Percentiles rank a stretch among this genome's conserved stretches.
Evolutionary conservation across 2,329 filamentous ascomycete species (phyloP).

Genomic region (Hymenoscyphus repandus): DNA sequence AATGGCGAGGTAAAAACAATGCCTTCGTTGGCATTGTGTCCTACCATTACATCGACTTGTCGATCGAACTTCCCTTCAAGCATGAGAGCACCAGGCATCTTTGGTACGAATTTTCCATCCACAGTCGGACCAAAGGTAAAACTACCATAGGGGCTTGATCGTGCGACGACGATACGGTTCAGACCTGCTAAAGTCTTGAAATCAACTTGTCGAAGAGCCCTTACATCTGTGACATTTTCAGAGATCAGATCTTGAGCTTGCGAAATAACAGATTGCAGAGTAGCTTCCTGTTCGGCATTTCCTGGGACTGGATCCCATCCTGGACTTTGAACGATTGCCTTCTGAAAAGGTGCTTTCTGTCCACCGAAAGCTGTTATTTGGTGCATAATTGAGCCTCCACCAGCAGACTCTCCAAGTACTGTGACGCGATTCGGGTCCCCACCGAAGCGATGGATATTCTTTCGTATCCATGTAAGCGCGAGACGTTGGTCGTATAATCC

Average conservation of each 20-base stretch:
- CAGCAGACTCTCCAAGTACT: constrained; percentile 46
- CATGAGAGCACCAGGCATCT: constrained; percentile 39
- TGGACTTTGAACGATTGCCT: constrained; percentile 28
- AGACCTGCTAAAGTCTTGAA: neutral
- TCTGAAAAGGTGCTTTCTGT: constrained; percentile 36
- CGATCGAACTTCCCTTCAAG: constrained; percentile 39
- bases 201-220: no score
- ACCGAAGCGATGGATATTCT: constrained; percentile 49
- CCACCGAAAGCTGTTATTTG: constrained; percentile 46
- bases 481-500: no score
- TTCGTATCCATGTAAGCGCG: constrained; percentile 54
- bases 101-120: constrained; percentile 44
- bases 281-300: constrained; percentile 2
- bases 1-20: constrained; percentile 26
- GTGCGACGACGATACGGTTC: constrained; percentile 8
- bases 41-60: constrained; percentile 16
- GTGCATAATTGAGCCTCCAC: constrained; percentile 38
- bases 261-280: constrained; percentile 14
- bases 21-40: constrained; percentile 9
- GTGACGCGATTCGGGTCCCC: constrained; percentile 46
- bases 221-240: neutral
- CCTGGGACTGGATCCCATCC: constrained; percentile 11
- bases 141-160: constrained; percentile 2
- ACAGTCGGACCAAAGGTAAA: constrained; percentile 38
- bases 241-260: constrained; percentile 8